A percentile compares a stretch with the other conserved stretches of the same genome.
These are phyloP conservation scores for Boletus reticuloceps DNA, from an alignment of 768 basidiomycete genomes.

Conservation along the genomic window DNA sequence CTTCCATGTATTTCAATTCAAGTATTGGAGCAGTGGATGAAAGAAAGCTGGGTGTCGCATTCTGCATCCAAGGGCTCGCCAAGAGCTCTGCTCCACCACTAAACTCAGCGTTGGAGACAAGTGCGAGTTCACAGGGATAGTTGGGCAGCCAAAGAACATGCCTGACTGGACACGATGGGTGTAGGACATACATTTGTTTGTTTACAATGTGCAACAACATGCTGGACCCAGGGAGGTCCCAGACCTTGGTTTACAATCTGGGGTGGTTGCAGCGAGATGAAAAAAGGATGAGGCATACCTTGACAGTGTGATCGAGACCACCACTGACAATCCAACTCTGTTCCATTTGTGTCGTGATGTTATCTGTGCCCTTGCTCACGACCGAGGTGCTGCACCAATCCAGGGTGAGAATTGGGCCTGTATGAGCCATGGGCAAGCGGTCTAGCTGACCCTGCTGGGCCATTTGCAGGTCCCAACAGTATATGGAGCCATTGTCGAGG, in stretches of 20 bases:
- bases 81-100: constrained; percentile 32
- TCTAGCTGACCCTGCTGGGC: constrained; percentile 73
- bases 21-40: background rate
- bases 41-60: constrained; percentile 20
- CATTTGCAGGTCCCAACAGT: constrained; percentile 79
- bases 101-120: constrained; percentile 65
- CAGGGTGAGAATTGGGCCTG: constrained; percentile 64
- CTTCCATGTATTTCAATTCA: constrained; percentile 17
- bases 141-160: constrained; percentile 75
- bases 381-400: constrained; percentile 59
- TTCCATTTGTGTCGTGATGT: constrained; percentile 11
- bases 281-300: constrained; percentile 39
- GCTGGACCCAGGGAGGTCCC: constrained; percentile 52
- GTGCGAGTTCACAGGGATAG: constrained; percentile 71
- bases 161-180: constrained; percentile 72
- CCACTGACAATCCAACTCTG: constrained; percentile 78
- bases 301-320: constrained; percentile 76
- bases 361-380: constrained; percentile 15
- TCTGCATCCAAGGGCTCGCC: constrained; percentile 30
- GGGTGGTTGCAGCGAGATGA: background rate
- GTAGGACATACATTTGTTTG: constrained; percentile 67
- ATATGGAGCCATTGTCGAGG: constrained; percentile 68
- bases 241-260: constrained; percentile 44
- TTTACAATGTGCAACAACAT: constrained; percentile 54
- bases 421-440: constrained; percentile 70